phyloP scores from a whole-genome alignment of 2,329 filamentous ascomycete species.

The Penicillium sp. region DNA sequence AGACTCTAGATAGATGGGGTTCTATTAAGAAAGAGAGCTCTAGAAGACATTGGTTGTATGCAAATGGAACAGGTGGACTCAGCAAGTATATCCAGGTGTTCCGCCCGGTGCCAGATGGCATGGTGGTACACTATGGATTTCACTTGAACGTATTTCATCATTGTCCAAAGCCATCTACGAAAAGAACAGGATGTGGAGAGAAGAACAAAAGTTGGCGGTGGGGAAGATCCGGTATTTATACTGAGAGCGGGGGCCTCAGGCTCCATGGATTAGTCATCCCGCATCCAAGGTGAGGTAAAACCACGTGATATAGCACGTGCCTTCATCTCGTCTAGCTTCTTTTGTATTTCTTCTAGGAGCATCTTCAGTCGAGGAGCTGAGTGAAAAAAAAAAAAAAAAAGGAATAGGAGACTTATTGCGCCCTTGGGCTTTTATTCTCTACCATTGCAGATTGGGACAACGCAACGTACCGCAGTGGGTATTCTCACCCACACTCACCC shows the following conservation, averaged over 20 bases:
- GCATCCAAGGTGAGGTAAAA: not conserved
- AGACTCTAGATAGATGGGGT: not conserved
- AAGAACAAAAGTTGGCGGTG: not conserved
- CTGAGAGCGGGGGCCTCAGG: not conserved
- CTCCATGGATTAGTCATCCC: not conserved
- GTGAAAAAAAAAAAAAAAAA: no score
- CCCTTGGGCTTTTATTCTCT: no score
- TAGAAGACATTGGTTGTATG: not conserved
- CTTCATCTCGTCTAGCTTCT: no score
- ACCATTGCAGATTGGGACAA: no score
- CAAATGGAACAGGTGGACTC: not conserved
- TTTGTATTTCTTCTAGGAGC: no score
- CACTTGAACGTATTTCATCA: not conserved
- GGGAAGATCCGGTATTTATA: not conserved
- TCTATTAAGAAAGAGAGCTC: not conserved
- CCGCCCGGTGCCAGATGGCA: not conserved
- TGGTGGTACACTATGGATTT: not conserved
- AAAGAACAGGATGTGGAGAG: not conserved
- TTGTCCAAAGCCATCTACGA: not conserved
- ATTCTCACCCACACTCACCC: no score
- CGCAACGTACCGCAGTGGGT: no score
- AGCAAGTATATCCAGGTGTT: not conserved
- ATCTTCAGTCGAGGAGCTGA: no score
- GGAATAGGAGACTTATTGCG: no score
- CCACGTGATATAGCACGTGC: no score